A percentile compares a stretch with the other conserved stretches of the same genome.
Evolutionary conservation across 805 yeast species (phyloP).

Genomic region (Wickerhamomyces pijperi): DNA sequence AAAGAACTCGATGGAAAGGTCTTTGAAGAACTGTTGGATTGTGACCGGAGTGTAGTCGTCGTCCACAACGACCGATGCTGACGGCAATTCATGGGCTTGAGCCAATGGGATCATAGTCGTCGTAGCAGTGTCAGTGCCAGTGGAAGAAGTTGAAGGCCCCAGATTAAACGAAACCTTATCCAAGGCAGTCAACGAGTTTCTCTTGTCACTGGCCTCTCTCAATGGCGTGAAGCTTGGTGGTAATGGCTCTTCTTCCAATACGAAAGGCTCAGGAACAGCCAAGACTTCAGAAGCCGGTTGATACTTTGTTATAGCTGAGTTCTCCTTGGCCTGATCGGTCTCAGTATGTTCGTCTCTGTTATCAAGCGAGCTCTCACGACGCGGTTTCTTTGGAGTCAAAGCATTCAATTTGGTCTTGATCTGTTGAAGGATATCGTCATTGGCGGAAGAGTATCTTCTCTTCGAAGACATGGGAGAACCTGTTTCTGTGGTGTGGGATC

Average conservation of each 20-base stretch:
- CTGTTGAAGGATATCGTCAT: constrained; percentile 6
- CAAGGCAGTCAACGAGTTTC: constrained; percentile 7
- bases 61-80: constrained; percentile 4
- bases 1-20: constrained; percentile 17
- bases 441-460: constrained; percentile 5
- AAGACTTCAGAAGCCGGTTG: background rate
- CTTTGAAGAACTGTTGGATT: constrained; percentile 14
- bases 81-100: constrained; percentile 13
- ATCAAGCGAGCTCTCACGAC: constrained; percentile 3
- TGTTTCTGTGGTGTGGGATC: constrained; percentile 20
- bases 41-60: constrained; percentile 12
- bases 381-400: constrained; percentile 16
- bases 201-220: constrained; percentile 7
- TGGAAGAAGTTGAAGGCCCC: background rate
- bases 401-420: constrained; percentile 15
- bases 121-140: background rate
- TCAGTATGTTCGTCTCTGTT: background rate
- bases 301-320: background rate
- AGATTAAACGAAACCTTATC: constrained; percentile 10
- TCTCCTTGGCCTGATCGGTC: background rate
- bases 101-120: constrained; percentile 2
- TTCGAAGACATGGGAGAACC: constrained; percentile 20
- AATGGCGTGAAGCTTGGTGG: constrained; percentile 16
- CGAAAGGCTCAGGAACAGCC: constrained; percentile 3
- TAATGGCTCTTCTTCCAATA: constrained; percentile 5